Percentiles rank a stretch among this genome's conserved stretches.
Evolutionary conservation across 2,329 filamentous ascomycete genomes (phyloP).

Genomic region (Chaetomium strumarium): DNA sequence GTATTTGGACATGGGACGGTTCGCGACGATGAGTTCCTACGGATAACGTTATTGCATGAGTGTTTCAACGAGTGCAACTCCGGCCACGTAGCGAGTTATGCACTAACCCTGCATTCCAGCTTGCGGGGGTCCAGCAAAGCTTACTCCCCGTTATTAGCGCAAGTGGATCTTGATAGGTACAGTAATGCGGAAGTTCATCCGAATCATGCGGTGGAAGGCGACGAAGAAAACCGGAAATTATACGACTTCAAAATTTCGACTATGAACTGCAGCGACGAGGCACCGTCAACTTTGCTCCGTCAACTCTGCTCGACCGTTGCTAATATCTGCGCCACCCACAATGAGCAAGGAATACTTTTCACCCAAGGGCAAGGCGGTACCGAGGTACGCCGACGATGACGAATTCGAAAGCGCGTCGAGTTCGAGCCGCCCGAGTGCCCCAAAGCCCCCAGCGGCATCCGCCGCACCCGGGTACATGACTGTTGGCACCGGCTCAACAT

Average conservation of each 20-base stretch:
- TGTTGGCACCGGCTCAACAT: constrained; percentile 74
- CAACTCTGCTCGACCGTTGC: constrained; percentile 1
- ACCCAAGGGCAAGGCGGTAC: constrained; percentile 47
- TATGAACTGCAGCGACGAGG: constrained; percentile 4
- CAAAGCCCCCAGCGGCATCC: constrained; percentile 13
- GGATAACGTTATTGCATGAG: too few relatives aligned
- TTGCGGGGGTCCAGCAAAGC: too few relatives aligned
- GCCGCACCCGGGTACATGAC: constrained; percentile 62
- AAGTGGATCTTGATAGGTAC: constrained; percentile 1
- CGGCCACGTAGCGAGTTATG: too few relatives aligned
- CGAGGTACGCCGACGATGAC: constrained; percentile 28
- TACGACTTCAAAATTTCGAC: constrained; percentile 1
- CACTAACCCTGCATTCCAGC: too few relatives aligned
- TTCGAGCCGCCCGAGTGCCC: constrained; percentile 18
- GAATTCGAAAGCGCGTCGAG: constrained; percentile 15
- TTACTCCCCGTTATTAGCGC: constrained; percentile 3
- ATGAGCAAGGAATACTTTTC: constrained; percentile 58
- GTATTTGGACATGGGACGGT: neutral
- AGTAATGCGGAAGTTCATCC: constrained; percentile 8
- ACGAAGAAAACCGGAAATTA: constrained; percentile 6
- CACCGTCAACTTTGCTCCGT: neutral
- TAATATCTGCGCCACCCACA: constrained; percentile 13
- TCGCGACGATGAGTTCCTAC: too few relatives aligned
- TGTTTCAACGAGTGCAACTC: too few relatives aligned
- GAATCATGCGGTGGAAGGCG: constrained; percentile 3